Evolutionary conservation across 176 grass and related monocot species (phyloP), one percentile per base, ranked within the genome.

Genomic region (Areca catechu): DNA sequence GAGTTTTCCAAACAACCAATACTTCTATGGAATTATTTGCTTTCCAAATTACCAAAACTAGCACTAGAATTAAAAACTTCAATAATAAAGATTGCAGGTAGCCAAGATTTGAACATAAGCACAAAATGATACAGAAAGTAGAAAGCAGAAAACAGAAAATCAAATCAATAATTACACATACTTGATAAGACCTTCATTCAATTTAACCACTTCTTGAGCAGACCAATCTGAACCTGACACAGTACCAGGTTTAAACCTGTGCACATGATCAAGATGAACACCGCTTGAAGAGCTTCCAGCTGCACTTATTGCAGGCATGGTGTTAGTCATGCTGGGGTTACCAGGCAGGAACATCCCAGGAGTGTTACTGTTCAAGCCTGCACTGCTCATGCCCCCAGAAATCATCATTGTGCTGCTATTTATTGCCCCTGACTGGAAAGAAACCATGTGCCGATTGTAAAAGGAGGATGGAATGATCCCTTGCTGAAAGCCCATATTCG

Each of bases 401-500:
- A 59, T 67, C 61, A 50, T 70, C 21, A 30, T 24, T 23, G 54
- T 24, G 7, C 61, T 9, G 20, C 59, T 64, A 51, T 51, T 53
- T 5, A 27, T 6, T 20, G 71, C 60, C 63, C 61, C 71, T n/a
- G 94, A 75, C 27, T 98, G 88, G 68, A 98, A 98, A 23, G 94
- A 88, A 22, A 98, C 79, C 71, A 93, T 77, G 58, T 89, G 84
- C 19, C 83, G 93, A 52, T 79, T 82, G 81, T 85, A 83, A 20
- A 83, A 51, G 5, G 87, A 62, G 30, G 58, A 79, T 58, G 84
- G 24, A 27, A 81, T 76, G 56, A 77, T 76, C 67, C 81, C 82
- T 67, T 89, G 84, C 56, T 93, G 79, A 69, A 98, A 93, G 21
- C 81, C 79, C 81, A 85, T 89, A 76, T 89, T 71, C 22, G 81